Evolutionary conservation across 148 eudicot genomes (phyloP), one percentile per base, ranked within the genome.

Genomic region (Linanthus parryae): DNA sequence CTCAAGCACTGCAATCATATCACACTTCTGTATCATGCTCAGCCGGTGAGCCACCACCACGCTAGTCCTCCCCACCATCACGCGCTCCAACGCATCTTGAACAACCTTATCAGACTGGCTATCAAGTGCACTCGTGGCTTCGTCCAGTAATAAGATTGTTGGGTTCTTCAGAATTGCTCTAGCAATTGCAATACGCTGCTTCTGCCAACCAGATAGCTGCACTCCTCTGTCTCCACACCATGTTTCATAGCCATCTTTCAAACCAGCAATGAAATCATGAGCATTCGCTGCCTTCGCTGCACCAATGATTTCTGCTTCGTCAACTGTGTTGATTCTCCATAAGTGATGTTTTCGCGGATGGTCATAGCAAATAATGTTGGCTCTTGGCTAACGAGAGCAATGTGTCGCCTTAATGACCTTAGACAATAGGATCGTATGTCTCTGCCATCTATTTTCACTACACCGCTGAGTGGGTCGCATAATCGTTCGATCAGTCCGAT

Each of bases 61-160:
- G n/a, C 51, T 11, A 10, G 51, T 46, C 5, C 51, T 10, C 1
- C 30, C 51, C 5, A 46, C 31, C 51, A 46, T 46, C 51, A 46
- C 26, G n/a, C 26, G 24, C 24, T 46, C 51, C 5, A 46, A 18
- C 5, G 51, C 51, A 8, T 46, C 51, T 46, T 46, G 51, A 12
- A 46, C 31, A 17, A 46, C 17, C 6, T 46, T 46, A 5, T 46
- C 51, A 0, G 51, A 46, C 8, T 23, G 30, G 26, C 51, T 46
- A 14, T 46, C 51, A 31, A 46, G 51, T 17, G 49, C 49, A 44
- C 49, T 44, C 2, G 49, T 44, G 28, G 49, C 49, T 21, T 44
- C 28, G 28, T 44, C 51, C 0, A 46, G 30, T 10, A 46, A 31
- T 14, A 46, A 24, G 20, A 46, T 46, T 8, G 51, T 1, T 11